Evolutionary conservation across 805 yeast species (phyloP).

Genomic region (Isabelozyma gotoi): DNA sequence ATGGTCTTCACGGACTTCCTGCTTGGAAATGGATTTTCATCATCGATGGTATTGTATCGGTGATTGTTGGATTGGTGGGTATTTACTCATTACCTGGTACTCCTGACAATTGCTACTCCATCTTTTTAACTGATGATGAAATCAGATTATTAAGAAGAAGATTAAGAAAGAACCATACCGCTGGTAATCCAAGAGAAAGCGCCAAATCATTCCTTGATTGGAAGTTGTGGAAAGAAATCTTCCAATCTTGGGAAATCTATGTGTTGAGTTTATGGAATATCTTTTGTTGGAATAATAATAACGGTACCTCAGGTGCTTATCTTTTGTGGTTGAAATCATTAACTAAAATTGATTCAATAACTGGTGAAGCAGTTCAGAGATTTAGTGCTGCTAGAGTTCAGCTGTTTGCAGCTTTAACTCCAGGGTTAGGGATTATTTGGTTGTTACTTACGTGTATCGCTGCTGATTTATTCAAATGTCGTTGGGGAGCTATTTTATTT

Average conservation of each 20-base stretch:
- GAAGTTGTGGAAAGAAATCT: conserved; percentile 51
- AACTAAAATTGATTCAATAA: conserved; percentile 36
- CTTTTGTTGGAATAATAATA: conserved; percentile 63
- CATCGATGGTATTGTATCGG: conserved; percentile 59
- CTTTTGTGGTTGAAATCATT: conserved; percentile 54
- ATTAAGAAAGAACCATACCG: conserved; percentile 22
- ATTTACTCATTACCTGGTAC: conserved; percentile 64
- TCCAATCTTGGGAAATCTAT: conserved; percentile 61
- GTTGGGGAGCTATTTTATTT: conserved; percentile 54
- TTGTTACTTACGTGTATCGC: conserved; percentile 32
- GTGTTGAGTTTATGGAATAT: conserved; percentile 54
- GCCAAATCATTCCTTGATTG: conserved; percentile 38
- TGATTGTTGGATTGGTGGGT: conserved; percentile 58
- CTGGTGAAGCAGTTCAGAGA: conserved; percentile 10
- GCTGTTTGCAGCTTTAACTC: conserved; percentile 46
- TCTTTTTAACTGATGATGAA: conserved; percentile 35
- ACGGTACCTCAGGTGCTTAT: conserved; percentile 43
- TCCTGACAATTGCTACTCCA: conserved; percentile 45
- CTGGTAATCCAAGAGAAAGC: conserved; percentile 17
- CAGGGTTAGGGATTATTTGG: conserved; percentile 44
- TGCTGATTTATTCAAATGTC: conserved; percentile 43
- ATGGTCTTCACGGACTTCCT: conserved; percentile 51
- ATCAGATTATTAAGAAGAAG: conserved; percentile 31
- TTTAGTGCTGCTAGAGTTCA: conserved; percentile 31
- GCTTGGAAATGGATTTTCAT: conserved; percentile 79